Conservation (phyloP, 2,329 filamentous ascomycete genomes). For the Aspergillus neoniger region DNA sequence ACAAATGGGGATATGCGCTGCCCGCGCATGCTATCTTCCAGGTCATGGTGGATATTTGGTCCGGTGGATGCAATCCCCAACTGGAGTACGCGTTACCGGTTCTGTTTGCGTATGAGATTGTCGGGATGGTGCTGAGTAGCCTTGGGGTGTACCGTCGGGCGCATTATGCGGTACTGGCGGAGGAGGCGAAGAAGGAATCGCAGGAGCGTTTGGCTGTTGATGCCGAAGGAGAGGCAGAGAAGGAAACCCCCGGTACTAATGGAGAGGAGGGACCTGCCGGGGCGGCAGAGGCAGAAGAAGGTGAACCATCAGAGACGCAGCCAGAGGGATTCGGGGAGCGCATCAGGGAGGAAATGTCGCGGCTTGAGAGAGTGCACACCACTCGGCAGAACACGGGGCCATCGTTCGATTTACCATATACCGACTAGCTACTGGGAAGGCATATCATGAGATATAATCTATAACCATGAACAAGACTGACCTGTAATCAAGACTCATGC, state of each 20-base stretch:
- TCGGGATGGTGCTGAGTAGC: not conserved
- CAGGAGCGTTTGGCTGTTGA: constrained; percentile 1
- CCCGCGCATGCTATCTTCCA: constrained; percentile 45
- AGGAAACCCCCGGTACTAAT: not conserved
- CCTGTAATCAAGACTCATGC: too few species aligned
- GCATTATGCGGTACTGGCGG: constrained; percentile 10
- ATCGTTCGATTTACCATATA: constrained; percentile 8
- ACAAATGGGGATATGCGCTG: constrained; percentile 41
- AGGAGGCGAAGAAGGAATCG: constrained; percentile 4
- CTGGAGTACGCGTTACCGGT: constrained; percentile 46
- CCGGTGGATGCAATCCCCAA: constrained; percentile 43
- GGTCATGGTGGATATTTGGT: constrained; percentile 46
- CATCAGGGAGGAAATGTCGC: constrained; percentile 4
- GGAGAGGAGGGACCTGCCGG: not conserved
- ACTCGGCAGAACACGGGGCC: constrained; percentile 2
- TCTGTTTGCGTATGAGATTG: constrained; percentile 10
- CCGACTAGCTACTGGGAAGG: not conserved
- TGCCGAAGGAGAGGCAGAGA: not conserved
- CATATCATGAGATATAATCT: too few species aligned
- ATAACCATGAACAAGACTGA: not conserved
- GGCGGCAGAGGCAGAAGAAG: not conserved
- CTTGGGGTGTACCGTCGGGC: constrained; percentile 15
- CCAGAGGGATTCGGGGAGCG: not conserved
- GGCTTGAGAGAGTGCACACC: not conserved
- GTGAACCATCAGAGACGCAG: not conserved